Percentiles rank a stretch among this genome's conserved stretches.
Evolutionary conservation across 306 rosid genomes (phyloP).

Genomic region (Crotalaria pallida): DNA sequence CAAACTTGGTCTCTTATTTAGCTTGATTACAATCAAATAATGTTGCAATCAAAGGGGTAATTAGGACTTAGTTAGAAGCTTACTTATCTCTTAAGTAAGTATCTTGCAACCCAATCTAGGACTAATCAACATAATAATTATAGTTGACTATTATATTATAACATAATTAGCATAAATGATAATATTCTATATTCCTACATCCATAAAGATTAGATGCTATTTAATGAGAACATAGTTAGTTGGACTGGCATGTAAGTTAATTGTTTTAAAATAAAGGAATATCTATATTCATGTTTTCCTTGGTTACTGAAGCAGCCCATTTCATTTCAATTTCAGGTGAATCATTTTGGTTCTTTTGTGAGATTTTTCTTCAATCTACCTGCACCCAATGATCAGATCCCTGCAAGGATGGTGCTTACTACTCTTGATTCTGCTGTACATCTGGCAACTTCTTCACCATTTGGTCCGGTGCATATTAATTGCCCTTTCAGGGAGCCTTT

Average conservation of each 20-base stretch:
- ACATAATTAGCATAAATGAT: too few species aligned
- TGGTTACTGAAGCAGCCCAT: constrained; percentile 19
- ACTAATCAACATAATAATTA: too few species aligned
- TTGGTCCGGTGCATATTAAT: constrained; percentile 92
- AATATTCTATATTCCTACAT: too few species aligned
- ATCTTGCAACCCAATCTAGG: too few species aligned
- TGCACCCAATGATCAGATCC: constrained; percentile 67
- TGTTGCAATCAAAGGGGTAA: too few species aligned
- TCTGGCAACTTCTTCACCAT: constrained; percentile 71
- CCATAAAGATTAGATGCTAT: background rate
- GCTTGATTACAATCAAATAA: too few species aligned
- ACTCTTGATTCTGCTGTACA: constrained; percentile 87
- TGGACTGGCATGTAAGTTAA: constrained; percentile 8
- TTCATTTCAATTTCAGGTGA: constrained; percentile 48
- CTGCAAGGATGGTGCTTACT: constrained; percentile 83
- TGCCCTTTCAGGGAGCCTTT: constrained; percentile 92
- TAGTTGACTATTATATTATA: too few species aligned
- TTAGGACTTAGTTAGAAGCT: too few species aligned
- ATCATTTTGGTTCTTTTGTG: constrained; percentile 94
- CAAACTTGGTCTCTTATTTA: too few species aligned
- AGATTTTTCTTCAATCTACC: constrained; percentile 92
- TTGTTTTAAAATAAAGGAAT: background rate
- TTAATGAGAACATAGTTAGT: background rate
- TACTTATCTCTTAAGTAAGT: too few species aligned
- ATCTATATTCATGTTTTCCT: background rate